phyloP scores from a whole-genome alignment of 257 asterid species.

The Lithospermum erythrorhizon region DNA sequence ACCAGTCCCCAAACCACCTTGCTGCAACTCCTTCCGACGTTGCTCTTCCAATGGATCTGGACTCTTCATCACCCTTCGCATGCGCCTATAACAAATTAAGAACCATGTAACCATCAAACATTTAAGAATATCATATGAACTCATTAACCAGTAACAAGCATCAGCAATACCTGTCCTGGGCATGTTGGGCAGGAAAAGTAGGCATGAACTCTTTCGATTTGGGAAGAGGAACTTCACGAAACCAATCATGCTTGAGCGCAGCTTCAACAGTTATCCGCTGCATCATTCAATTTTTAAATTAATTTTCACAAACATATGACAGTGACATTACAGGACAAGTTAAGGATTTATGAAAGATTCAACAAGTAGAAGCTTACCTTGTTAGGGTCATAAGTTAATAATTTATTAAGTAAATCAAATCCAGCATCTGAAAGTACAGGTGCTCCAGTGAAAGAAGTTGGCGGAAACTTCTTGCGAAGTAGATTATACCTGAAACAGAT shows the following conservation, averaged over 20 bases:
- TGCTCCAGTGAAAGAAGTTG: constrained; percentile 59
- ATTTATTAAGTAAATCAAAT: constrained; percentile 67
- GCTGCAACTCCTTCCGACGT: constrained; percentile 58
- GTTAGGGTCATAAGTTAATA: constrained; percentile 70
- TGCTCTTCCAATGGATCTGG: constrained; percentile 85
- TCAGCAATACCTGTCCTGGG: constrained; percentile 63
- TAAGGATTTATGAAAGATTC: not conserved
- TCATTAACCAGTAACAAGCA: not conserved
- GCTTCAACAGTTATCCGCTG: constrained; percentile 70
- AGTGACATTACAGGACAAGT: not conserved
- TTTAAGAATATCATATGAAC: not conserved
- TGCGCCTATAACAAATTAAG: constrained; percentile 33
- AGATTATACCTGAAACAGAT: constrained; percentile 56
- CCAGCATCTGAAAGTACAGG: constrained; percentile 84
- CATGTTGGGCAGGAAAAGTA: constrained; percentile 86
- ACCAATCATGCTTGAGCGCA: constrained; percentile 80
- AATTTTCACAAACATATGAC: not conserved
- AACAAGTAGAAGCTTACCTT: constrained; percentile 33
- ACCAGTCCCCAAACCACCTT: constrained; percentile 55
- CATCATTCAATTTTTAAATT: constrained; percentile 4
- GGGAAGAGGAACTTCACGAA: constrained; percentile 79
- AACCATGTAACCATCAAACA: constrained; percentile 7
- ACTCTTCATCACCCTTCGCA: constrained; percentile 62
- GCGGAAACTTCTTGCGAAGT: constrained; percentile 57
- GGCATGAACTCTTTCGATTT: constrained; percentile 91